Evolutionary conservation across 352 stramenopile species (phyloP), one percentile per base, ranked within the genome.

Genomic region (Phytophthora constricta): DNA sequence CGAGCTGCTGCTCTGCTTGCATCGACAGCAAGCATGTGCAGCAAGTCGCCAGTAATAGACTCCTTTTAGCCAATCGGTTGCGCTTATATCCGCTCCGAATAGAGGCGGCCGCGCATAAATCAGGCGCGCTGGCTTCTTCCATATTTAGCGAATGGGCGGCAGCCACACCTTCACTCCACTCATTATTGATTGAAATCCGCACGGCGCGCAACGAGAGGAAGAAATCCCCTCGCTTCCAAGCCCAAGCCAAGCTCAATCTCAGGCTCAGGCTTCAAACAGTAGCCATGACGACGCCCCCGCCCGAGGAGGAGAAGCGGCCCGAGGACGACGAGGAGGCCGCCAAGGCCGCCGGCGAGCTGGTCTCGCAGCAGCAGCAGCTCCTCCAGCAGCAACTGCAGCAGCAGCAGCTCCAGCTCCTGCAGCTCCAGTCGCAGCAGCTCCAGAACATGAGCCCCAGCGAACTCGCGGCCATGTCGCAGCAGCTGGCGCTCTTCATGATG

Each of bases 401-500:
- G 61, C 82, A 90, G 62, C 84, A 92, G 51, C 70, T 90, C 23
- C 84, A 92, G 58, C 69, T 77, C 16, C 58, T 92, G 20, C 84
- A 86, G 52, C 57, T 81, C 48, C 76, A 84, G 57, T 69, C 80
- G 51, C 74, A 82, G 49, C 77, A 85, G 26, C 55, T 82, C 33
- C 79, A 87, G 55, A 82, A 76, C 41, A 81, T 89, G 76, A 87
- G 71, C 22, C 79, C 81, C 5, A 81, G 67, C 33, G 83, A 91
- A 16, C 54, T 90, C 52, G 67, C 78, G 10, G 68, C 79, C 2
- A 74, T 92, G 63, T 74, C 85, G 46, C 84, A 92, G 58, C 84
- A 92, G 54, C 84, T 92, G 39, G 82, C 82, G 57, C 71, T 90
- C 37, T 76, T 92, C 45, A 91, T 91, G 83, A 89, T 89, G 80